Percentiles rank a stretch among this genome's conserved stretches.
These are phyloP conservation scores for Epichloe hybrida DNA, from an alignment of 2,329 filamentous ascomycete genomes.

Conservation along the genomic window DNA sequence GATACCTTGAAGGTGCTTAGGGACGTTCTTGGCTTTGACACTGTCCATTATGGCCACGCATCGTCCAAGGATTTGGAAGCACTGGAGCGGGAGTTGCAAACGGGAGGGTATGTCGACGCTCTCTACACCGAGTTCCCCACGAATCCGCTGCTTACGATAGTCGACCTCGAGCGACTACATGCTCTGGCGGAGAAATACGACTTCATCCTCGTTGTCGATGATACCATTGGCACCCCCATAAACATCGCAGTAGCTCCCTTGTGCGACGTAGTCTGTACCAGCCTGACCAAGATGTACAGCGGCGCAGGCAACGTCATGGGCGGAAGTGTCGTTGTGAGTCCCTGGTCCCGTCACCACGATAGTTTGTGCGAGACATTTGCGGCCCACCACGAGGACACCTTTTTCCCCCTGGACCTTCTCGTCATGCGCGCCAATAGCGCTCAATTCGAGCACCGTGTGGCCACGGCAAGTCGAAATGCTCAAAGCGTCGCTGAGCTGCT, in stretches of 20 bases:
- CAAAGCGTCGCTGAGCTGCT: constrained; percentile 6
- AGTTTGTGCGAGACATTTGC: neutral
- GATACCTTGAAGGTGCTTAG: neutral
- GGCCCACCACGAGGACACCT: constrained; percentile 10
- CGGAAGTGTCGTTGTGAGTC: constrained; percentile 12
- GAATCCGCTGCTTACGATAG: constrained; percentile 11
- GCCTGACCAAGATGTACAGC: constrained; percentile 37
- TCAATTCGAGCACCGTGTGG: neutral
- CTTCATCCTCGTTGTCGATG: constrained; percentile 25
- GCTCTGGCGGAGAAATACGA: constrained; percentile 18
- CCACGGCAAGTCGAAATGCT: neutral
- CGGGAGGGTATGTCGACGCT: neutral
- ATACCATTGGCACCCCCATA: constrained; percentile 26
- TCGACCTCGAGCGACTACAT: constrained; percentile 10
- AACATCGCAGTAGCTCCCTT: constrained; percentile 29
- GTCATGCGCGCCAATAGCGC: neutral
- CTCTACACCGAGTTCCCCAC: neutral
- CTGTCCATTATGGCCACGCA: neutral
- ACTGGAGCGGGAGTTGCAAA: neutral
- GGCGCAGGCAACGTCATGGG: constrained; percentile 37
- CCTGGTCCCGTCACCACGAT: neutral
- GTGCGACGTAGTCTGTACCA: constrained; percentile 31
- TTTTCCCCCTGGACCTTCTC: neutral
- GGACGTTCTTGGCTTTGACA: neutral
- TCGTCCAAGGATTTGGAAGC: neutral